These are phyloP conservation scores for Bocquillonia castaneifolia DNA, from an alignment of 441 rosid genomes.

Conservation along the genomic window DNA sequence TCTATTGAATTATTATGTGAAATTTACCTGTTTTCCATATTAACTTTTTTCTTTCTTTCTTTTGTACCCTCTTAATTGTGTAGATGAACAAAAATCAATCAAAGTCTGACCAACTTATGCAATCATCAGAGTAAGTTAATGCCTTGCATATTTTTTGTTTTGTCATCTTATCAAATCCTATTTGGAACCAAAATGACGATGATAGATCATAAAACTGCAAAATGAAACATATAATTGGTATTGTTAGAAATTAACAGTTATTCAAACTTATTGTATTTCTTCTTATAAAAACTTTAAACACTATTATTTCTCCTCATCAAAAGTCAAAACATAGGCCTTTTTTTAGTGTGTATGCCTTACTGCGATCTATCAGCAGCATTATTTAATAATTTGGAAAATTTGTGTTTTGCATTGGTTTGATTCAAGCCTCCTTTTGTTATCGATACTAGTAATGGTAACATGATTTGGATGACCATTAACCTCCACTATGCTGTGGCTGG, in stretches of 20 bases:
- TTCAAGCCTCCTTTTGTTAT: neutral
- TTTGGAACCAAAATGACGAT: neutral
- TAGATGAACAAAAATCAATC: slow-evolving; percentile 51
- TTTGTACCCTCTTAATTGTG: neutral
- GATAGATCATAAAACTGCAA: too few relatives aligned
- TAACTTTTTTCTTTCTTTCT: neutral
- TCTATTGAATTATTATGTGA: neutral
- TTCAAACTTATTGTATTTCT: too few relatives aligned
- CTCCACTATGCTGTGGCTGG: neutral
- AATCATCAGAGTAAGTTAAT: slow-evolving; percentile 43
- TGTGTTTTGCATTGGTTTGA: neutral
- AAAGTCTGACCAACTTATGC: slow-evolving; percentile 26
- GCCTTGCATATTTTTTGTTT: slow-evolving; percentile 7
- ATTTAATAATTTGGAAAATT: neutral
- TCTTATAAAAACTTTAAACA: too few relatives aligned
- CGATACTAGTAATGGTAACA: neutral
- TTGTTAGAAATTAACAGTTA: neutral
- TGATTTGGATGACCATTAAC: neutral
- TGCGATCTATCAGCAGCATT: neutral
- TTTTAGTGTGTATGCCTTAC: neutral
- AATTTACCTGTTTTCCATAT: neutral
- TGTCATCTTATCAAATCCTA: too few relatives aligned
- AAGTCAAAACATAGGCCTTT: too few relatives aligned
- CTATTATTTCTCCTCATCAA: too few relatives aligned
- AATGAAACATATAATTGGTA: neutral